Evolutionary conservation across 106 monocot genomes (phyloP).

Genomic region (Posidonia australis): DNA sequence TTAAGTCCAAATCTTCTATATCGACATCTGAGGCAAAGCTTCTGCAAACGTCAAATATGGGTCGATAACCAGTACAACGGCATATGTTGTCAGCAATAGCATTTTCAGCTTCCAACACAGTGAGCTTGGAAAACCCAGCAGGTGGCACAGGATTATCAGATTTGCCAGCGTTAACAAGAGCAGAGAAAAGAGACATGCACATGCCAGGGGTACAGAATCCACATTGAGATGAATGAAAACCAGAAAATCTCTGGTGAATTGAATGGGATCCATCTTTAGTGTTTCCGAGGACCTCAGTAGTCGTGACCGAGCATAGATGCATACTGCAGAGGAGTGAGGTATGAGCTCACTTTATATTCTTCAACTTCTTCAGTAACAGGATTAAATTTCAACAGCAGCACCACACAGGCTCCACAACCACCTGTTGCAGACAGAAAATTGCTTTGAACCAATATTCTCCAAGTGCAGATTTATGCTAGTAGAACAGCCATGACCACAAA

Average conservation of each 20-base stretch:
- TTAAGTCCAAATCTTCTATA: constrained; percentile 73
- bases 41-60: constrained; percentile 70
- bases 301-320: constrained; percentile 63
- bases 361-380: constrained; percentile 27
- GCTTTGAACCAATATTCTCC: too few species aligned
- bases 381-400: constrained; percentile 53
- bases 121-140: constrained; percentile 60
- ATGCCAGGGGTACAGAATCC: constrained; percentile 85
- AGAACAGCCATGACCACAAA: too few species aligned
- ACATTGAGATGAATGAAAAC: constrained; percentile 83
- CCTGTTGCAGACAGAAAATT: constrained; percentile 34
- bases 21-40: constrained; percentile 81
- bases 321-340: constrained; percentile 70
- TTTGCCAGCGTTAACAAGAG: constrained; percentile 51
- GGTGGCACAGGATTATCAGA: constrained; percentile 29
- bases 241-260: constrained; percentile 53
- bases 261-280: constrained; percentile 51
- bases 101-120: constrained; percentile 43
- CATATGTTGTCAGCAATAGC: constrained; percentile 59
- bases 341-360: constrained; percentile 40
- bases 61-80: constrained; percentile 67
- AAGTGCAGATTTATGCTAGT: too few species aligned
- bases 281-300: constrained; percentile 68
- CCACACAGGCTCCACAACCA: constrained; percentile 88
- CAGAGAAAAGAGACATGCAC: constrained; percentile 77